Base-by-base conservation (phyloP, 257 asterid species). In the Schizonepeta tenuifolia region DNA sequence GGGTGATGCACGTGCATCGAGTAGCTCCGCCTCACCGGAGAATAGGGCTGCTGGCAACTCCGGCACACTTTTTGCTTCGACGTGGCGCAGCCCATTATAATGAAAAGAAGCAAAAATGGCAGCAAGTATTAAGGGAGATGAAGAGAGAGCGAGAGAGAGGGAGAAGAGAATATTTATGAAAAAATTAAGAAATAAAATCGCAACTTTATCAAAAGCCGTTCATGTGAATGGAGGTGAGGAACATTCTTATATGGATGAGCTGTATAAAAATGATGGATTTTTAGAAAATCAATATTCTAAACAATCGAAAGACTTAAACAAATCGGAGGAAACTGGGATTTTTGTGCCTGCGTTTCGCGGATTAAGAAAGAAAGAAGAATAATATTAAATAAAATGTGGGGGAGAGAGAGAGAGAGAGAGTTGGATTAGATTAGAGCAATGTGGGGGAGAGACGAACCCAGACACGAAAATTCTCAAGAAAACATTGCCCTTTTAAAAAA, bases 1-100 rank as follows among this genome's bases (percentile, higher is more conserved):
- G 75, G 88, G 72, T 72, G 91, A 77, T 77, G 86, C 7, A 75
- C 86, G 74, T 83, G 91, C 89, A 85, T 43, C 15, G 98, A 89
- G 71, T 83, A 75, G 82, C 97, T 91, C 86, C 97, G 86, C 77
- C 92, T 81, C 62, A 83, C 89, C 80, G 96, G 95, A 36, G 90
- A 79, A 72, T 70, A 86, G 0, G 88, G 80, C 2, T 70, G 78
- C 54, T 80, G 80, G 83, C 97, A 94, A 10, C 88, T 88, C 82
- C 75, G 85, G 79, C 99, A 94, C 0, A 87, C 81, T 50, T 65
- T 83, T 13, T 44, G 74, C 76, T 88, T 94, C 71, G 99, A 94
- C 64, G 91, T 65, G 7, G 88, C 91, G 75, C 99, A 94, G 21
- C 99, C 99, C 99, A 94, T 93, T 55, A 28, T 38, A 49, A 1